Percentiles rank a stretch among this genome's conserved stretches.
phyloP scores from a whole-genome alignment of 495 filamentous ascomycete genomes.

The Hypoxylon intermedium region DNA sequence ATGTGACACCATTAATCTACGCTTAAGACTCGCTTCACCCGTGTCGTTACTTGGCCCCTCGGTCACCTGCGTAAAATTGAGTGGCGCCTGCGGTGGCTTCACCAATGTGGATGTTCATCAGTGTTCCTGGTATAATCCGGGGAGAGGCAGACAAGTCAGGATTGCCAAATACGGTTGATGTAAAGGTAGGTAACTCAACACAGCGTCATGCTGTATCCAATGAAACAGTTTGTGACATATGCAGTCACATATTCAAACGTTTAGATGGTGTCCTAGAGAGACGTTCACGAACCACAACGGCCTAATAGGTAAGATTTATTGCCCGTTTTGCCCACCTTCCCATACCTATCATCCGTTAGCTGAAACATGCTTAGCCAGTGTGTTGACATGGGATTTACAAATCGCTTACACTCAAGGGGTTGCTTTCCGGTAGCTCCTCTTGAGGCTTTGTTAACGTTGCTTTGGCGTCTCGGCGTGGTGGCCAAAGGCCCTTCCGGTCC shows the following conservation, averaged over 20 bases:
- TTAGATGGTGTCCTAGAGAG: neutral
- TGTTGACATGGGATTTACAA: no score
- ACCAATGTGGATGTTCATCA: neutral
- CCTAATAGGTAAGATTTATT: neutral
- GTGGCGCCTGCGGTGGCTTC: neutral
- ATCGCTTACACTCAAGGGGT: neutral
- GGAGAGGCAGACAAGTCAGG: neutral
- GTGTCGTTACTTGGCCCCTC: neutral
- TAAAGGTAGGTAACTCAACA: neutral
- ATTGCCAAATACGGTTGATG: neutral
- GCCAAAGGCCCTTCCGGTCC: slow-evolving; percentile 8
- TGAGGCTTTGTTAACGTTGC: neutral
- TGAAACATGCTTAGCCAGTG: no score
- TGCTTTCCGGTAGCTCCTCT: neutral
- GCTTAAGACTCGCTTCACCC: neutral
- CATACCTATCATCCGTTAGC: no score
- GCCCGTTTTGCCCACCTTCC: neutral
- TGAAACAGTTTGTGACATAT: neutral
- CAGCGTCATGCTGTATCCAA: neutral
- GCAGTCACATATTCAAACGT: neutral
- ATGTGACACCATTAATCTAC: slow-evolving; percentile 1
- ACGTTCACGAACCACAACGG: neutral
- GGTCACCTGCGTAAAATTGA: neutral
- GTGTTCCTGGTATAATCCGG: neutral
- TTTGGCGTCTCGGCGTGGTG: neutral